Percentiles rank a stretch among this genome's conserved stretches.
phyloP scores from a whole-genome alignment of 331 rosid species.

The Malus hybrid region DNA sequence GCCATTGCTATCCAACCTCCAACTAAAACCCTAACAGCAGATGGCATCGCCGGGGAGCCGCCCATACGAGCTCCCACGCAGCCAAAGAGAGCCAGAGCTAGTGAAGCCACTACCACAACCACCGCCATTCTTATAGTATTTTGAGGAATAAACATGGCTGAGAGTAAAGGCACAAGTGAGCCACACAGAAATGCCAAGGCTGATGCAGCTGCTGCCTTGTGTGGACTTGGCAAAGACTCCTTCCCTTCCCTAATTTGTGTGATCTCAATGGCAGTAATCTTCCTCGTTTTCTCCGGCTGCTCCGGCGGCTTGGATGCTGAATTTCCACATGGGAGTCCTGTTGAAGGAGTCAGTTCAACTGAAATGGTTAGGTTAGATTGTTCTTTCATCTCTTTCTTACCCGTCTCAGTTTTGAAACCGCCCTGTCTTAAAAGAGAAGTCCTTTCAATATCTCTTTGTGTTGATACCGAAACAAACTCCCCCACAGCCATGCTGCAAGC shows the following conservation, averaged over 20 bases:
- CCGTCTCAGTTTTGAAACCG: neutral
- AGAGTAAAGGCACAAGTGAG: constrained; percentile 15
- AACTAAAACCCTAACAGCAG: constrained; percentile 7
- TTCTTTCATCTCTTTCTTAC: neutral
- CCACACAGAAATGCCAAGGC: constrained; percentile 19
- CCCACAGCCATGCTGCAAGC: constrained; percentile 25
- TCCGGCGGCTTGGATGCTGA: neutral
- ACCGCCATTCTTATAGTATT: neutral
- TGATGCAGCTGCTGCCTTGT: constrained; percentile 18
- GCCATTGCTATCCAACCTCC: constrained; percentile 16
- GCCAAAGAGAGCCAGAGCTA: constrained; percentile 12
- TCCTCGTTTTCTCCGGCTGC: neutral
- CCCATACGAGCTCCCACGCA: neutral
- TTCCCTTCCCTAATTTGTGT: neutral
- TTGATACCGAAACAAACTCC: constrained; percentile 17
- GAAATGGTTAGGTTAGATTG: constrained; percentile 6
- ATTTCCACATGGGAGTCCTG: neutral
- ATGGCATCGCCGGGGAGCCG: constrained; percentile 1
- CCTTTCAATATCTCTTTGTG: constrained; percentile 19
- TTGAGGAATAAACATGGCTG: neutral
- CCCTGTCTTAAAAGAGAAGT: neutral
- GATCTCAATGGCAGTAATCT: neutral
- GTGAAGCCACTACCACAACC: neutral
- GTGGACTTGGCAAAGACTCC: constrained; percentile 7
- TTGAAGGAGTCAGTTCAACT: constrained; percentile 6